These are phyloP conservation scores for Aegilops bicornis DNA, from an alignment of 176 grass and related monocot species.

Conservation along the genomic window DNA sequence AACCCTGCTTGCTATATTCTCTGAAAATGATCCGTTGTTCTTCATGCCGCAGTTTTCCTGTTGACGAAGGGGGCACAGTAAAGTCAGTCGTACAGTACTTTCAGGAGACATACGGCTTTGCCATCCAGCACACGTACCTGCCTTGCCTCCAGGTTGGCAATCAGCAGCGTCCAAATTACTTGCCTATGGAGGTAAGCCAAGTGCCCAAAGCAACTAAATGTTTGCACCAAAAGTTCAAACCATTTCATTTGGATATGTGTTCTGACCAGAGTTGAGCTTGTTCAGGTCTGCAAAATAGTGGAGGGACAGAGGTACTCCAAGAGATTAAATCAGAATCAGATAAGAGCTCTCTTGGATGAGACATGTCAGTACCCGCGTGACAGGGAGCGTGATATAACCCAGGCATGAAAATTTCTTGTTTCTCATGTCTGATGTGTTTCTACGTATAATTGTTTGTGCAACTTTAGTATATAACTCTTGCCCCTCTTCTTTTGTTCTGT, in stretches of 20 bases:
- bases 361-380: constrained; percentile 81
- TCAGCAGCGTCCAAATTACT: constrained; percentile 88
- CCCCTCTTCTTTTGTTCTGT: neutral
- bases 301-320: constrained; percentile 94
- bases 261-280: neutral
- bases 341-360: constrained; percentile 78
- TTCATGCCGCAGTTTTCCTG: constrained; percentile 62
- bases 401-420: constrained; percentile 31
- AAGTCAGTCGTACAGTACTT: constrained; percentile 96
- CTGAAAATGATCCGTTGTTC: neutral
- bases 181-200: constrained; percentile 85
- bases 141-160: constrained; percentile 93
- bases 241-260: neutral
- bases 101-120: constrained; percentile 91
- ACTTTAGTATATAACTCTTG: neutral
- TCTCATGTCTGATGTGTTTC: neutral
- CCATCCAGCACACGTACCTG: constrained; percentile 79
- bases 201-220: neutral
- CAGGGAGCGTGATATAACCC: constrained; percentile 78
- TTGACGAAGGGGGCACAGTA: constrained; percentile 75
- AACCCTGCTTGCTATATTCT: neutral
- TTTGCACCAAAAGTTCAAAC: neutral
- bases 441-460: neutral
- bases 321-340: constrained; percentile 86
- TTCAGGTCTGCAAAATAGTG: constrained; percentile 91